Percentiles rank a stretch among this genome's conserved stretches.
Conservation (phyloP, 2,329 filamentous ascomycete genomes). For the Stagonosporopsis cucurbitacearum region DNA sequence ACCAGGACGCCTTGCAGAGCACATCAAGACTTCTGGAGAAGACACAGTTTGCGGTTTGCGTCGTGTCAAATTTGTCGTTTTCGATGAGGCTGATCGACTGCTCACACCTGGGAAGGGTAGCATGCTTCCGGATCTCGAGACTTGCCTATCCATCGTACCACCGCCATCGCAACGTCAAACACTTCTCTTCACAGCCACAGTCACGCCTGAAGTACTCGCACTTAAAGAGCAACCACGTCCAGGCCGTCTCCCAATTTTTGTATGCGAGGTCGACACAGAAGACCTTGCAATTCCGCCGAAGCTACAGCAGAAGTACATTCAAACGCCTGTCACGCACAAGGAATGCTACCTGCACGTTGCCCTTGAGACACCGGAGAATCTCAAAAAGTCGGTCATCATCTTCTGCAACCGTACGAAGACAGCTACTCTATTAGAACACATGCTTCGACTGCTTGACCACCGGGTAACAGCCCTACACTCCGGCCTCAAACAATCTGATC, state of each 20-base stretch:
- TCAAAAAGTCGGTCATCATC: conserved; percentile 80
- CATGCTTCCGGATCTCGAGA: conserved; percentile 94
- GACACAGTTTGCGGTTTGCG: conserved; percentile 85
- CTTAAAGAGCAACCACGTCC: conserved; percentile 80
- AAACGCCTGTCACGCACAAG: conserved; percentile 88
- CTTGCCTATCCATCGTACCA: conserved; percentile 82
- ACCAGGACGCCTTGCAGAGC: conserved; percentile 86
- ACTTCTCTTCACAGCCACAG: conserved; percentile 92
- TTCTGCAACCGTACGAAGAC: conserved; percentile 94
- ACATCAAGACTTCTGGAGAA: conserved; percentile 87
- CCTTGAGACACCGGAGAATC: conserved; percentile 74
- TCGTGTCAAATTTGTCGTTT: conserved; percentile 82
- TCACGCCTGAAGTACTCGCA: conserved; percentile 89
- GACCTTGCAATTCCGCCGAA: conserved; percentile 78
- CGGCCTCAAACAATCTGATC: conserved; percentile 80
- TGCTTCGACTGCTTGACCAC: conserved; percentile 84
- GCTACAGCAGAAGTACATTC: conserved; percentile 82
- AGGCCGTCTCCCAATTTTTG: conserved; percentile 78
- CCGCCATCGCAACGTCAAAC: conserved; percentile 83
- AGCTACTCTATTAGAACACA: conserved; percentile 86
- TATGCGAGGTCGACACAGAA: conserved; percentile 83
- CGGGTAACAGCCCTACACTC: conserved; percentile 92
- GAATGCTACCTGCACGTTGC: conserved; percentile 95
- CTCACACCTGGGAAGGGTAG: conserved; percentile 77
- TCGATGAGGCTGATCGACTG: conserved; percentile 94